Base-by-base conservation (phyloP, 768 basidiomycete genomes). In the Suillus paluster region DNA sequence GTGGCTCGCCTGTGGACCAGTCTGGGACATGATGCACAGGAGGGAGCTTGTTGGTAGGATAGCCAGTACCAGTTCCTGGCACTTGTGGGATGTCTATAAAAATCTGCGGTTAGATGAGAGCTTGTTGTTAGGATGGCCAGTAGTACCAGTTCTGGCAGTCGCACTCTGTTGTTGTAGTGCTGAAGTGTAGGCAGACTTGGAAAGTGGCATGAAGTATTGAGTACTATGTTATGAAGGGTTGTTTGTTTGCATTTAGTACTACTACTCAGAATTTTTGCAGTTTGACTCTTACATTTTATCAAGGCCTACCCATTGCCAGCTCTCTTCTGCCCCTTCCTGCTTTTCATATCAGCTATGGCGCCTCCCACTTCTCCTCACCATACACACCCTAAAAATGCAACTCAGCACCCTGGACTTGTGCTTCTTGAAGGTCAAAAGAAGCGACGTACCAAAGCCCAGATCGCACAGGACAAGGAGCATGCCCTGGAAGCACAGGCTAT, bases 391-490 rank as follows among this genome's bases (percentile, higher is more conserved):
- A 45, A 48, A 30, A 64, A 64, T 48, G 50, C 34, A 1, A 52
- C 46, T 23, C 49, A 57, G 21, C 60, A 45, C 15, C 64, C 64
- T 15, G 64, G 56, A 5, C 5, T 53, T 1, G 58, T 61, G 25
- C 12, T 61, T 41, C 33, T 58, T 14, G 3, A 56, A 19, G 44
- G 30, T 30, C 58, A 49, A 19, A 41, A 33, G 4, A 64, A 64
- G 14, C 49, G 44, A 55, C 19, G 50, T 45, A 61, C 64, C 30
- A 30, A 30, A 30, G 30, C 30, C 6, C 30, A 30, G 6, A 30
- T 30, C 30, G 30, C 30, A 30, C 30, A 30, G 30, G 30, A 30
- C 30, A 30, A 30, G 6, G 4, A 30, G 30, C 4, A 30, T 6
- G 6, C 30, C 30, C 30, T 30, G 30, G 30, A 30, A 30, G 30